Percentiles rank a stretch among this genome's conserved stretches.
These are phyloP conservation scores for Annona squamosa DNA, from an alignment of 164 flowering plant genomes.

Conservation along the genomic window DNA sequence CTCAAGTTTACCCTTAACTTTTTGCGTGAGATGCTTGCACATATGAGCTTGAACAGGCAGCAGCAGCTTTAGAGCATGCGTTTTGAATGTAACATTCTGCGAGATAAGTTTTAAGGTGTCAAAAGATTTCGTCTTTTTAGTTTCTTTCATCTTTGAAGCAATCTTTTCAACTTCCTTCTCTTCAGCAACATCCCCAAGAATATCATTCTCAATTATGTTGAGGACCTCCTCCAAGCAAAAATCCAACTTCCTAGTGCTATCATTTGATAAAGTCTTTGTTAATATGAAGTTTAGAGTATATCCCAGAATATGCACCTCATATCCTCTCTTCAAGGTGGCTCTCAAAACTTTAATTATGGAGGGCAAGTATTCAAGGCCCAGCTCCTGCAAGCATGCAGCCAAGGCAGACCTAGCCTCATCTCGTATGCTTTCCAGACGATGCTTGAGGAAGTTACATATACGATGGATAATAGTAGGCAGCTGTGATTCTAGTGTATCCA, in stretches of 20 bases:
- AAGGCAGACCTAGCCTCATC: conserved; percentile 89
- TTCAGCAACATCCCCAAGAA: conserved; percentile 85
- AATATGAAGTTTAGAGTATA: conserved; percentile 69
- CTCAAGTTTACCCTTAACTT: conserved; percentile 56
- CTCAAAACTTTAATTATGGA: conserved; percentile 53
- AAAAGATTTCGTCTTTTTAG: conserved; percentile 66
- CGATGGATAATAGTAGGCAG: conserved; percentile 72
- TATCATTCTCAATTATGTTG: conserved; percentile 64
- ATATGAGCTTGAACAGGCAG: conserved; percentile 53
- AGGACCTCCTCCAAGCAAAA: conserved; percentile 75
- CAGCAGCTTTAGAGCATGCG: conserved; percentile 62
- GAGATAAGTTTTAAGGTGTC: conserved; percentile 71
- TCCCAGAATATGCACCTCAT: conserved; percentile 84
- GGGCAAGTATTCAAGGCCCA: conserved; percentile 71
- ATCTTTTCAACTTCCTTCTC: conserved; percentile 94
- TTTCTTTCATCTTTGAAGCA: conserved; percentile 97
- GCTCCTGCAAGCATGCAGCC: conserved; percentile 80
- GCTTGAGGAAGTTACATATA: conserved; percentile 67
- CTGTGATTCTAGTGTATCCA: conserved; percentile 63
- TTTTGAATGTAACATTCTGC: conserved; percentile 60
- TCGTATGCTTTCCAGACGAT: conserved; percentile 67
- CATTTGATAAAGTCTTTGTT: conserved; percentile 34
- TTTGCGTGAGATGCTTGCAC: conserved; percentile 61
- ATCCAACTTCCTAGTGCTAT: conserved; percentile 55
- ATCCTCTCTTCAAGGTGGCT: conserved; percentile 75